Evolutionary conservation across 2,329 filamentous ascomycete genomes (phyloP), one percentile per base, ranked within the genome.

Genomic region (Penicillium frequentans): DNA sequence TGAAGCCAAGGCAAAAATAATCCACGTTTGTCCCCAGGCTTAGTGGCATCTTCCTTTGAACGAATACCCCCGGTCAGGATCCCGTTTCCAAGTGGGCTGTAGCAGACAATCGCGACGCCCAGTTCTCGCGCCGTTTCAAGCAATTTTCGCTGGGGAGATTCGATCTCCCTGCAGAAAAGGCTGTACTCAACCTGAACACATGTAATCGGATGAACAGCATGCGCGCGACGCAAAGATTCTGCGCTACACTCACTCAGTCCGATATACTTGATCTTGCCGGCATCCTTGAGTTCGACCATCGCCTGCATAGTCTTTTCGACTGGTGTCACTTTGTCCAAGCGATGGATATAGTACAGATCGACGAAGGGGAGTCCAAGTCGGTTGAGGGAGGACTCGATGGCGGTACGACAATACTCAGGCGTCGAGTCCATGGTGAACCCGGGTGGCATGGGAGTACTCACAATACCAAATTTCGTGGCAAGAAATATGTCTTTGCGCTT

Each of bases 141-240:
- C 1, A 75, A 51, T 4, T 50, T 43, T 13, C 58, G 65, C 31
- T 65, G 29, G 5, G 65, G 60, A 0, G 55, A 65, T 44, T 85
- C 82, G 44, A 84, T 82, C 42, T 82, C 80, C 7, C 76, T 68
- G 1, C 73, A 72, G 62, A 82, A 83, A 0, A 78, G 75, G 3
- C 74, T 79, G 68, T 81, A 84, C 62, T 84, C 82, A 48, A 82
- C 75, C 69, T 86, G 81, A n/a, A 81, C 78, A 9, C 78, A 79
- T 5, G 77, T 70, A 52, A 86, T 80, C 6, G 76, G 81, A 55
- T 79, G 75, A 3, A 85, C 71, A 14, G 72, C 74, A 65, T 71
- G 66, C 5, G 84, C 83, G 19, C 82, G 76, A 6, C 79, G 77
- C 35, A 86, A 74, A 0, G 82, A 81, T 8, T 72, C 69, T 5